phyloP scores from a whole-genome alignment of 768 basidiomycete genomes.

The Strobilomyces confusus region DNA sequence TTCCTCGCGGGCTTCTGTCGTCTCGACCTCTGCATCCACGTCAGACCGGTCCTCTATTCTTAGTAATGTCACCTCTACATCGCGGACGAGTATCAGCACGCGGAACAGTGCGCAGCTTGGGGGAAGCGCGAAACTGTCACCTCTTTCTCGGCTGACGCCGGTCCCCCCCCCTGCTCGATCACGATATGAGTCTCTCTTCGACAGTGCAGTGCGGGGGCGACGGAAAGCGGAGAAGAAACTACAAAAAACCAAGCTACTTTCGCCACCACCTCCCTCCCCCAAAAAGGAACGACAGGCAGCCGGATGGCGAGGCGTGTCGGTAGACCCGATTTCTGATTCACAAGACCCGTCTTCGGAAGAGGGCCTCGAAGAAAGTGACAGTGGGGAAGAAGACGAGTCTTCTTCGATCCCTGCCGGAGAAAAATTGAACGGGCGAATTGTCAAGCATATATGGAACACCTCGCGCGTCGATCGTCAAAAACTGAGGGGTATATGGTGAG shows the following conservation, averaged over 20 bases:
- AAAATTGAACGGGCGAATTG: constrained; percentile 50
- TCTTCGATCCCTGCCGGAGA: constrained; percentile 39
- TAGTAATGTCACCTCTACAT: constrained; percentile 40
- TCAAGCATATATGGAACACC: constrained; percentile 59
- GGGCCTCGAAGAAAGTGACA: constrained; percentile 10
- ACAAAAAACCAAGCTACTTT: constrained; percentile 27
- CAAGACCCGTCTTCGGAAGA: constrained; percentile 30
- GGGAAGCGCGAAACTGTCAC: constrained; percentile 22
- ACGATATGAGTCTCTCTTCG: constrained; percentile 68
- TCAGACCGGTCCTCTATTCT: constrained; percentile 65
- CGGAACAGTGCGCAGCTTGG: constrained; percentile 26
- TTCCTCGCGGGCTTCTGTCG: constrained; percentile 36
- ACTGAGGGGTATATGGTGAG: constrained; percentile 66
- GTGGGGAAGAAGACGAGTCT: constrained; percentile 28
- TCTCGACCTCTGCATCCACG: constrained; percentile 38
- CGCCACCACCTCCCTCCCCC: constrained; percentile 34
- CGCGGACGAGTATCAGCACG: constrained; percentile 38
- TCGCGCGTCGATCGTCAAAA: constrained; percentile 52
- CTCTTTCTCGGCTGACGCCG: constrained; percentile 55
- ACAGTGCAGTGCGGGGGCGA: constrained; percentile 50
- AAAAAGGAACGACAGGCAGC: constrained; percentile 53
- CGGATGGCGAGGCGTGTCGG: constrained; percentile 72
- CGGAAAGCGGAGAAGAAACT: constrained; percentile 36
- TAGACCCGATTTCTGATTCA: constrained; percentile 55
- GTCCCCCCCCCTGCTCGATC: constrained; percentile 59